Conservation (phyloP, 768 basidiomycete species). For the Boletus pseudo-olivaceus region DNA sequence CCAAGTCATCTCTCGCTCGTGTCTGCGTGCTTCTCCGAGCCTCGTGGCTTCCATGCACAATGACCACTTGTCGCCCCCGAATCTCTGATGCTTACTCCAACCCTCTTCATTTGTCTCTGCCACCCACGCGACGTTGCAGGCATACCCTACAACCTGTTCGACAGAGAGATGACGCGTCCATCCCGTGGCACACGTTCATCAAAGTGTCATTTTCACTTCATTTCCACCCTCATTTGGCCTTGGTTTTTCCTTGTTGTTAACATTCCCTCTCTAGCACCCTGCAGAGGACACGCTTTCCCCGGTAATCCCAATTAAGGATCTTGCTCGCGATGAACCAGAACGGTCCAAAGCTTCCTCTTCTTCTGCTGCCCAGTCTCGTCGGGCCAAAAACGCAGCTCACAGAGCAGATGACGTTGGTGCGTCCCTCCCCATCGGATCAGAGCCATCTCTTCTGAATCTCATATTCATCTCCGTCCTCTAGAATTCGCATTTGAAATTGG, state of each 20-base stretch:
- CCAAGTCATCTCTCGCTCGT: conserved; percentile 7
- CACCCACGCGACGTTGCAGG: background rate
- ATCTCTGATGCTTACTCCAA: background rate
- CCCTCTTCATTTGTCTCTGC: background rate
- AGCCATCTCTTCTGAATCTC: background rate
- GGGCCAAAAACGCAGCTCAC: conserved; percentile 90
- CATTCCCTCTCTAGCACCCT: conserved; percentile 32
- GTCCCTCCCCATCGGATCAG: conserved; percentile 31
- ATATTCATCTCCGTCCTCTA: conserved; percentile 34
- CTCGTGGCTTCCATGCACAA: conserved; percentile 15
- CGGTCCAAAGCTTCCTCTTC: conserved; percentile 62
- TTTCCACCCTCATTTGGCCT: background rate
- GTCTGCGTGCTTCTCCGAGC: conserved; percentile 7
- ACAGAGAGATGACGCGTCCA: background rate
- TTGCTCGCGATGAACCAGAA: conserved; percentile 59
- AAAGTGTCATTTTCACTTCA: background rate
- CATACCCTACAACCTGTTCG: background rate
- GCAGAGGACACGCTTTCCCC: conserved; percentile 51
- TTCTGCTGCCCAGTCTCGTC: conserved; percentile 77
- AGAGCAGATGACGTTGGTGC: conserved; percentile 84
- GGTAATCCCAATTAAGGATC: conserved; percentile 42
- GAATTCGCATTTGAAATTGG: conserved; percentile 99
- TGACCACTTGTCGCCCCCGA: background rate
- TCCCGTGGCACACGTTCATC: background rate
- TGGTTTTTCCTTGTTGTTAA: conserved; percentile 6